Evolutionary conservation across 2,329 filamentous ascomycete species (phyloP).

Genomic region (Furcasterigmium sp.): DNA sequence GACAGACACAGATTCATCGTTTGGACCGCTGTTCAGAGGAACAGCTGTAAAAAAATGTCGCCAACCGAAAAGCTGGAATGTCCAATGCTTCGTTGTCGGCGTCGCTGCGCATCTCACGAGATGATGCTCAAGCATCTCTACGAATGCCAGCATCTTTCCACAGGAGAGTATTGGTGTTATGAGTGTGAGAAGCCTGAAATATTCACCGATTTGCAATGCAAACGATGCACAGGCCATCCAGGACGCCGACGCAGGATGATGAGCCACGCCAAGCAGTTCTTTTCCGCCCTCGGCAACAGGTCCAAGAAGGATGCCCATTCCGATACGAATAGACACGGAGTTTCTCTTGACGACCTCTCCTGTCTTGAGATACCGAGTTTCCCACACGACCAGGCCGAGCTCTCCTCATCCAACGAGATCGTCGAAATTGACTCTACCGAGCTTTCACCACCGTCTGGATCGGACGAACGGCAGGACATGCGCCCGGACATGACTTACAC

Average conservation of each 20-base stretch:
- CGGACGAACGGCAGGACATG: neutral
- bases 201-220: constrained; percentile 47
- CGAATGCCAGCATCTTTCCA: constrained; percentile 39
- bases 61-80: constrained; percentile 43
- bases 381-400: constrained; percentile 32
- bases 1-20: constrained; percentile 49
- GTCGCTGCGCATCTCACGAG: constrained; percentile 46
- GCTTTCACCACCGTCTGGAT: constrained; percentile 18
- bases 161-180: constrained; percentile 52
- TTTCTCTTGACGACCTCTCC: neutral
- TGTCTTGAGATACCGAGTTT: constrained; percentile 33
- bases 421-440: constrained; percentile 47
- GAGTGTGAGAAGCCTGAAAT: constrained; percentile 46
- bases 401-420: constrained; percentile 45
- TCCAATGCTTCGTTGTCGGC: constrained; percentile 45
- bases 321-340: no score
- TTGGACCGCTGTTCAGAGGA: constrained; percentile 51
- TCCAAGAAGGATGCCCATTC: constrained; percentile 27
- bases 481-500: neutral
- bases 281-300: constrained; percentile 46
- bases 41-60: constrained; percentile 41
- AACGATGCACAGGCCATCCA: constrained; percentile 41
- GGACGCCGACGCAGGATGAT: constrained; percentile 48
- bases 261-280: constrained; percentile 48
- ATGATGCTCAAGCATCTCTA: constrained; percentile 49